Percentiles rank a stretch among this genome's conserved stretches.
Conservation (phyloP, 75 land plant species). For the Picea sitchensis region DNA sequence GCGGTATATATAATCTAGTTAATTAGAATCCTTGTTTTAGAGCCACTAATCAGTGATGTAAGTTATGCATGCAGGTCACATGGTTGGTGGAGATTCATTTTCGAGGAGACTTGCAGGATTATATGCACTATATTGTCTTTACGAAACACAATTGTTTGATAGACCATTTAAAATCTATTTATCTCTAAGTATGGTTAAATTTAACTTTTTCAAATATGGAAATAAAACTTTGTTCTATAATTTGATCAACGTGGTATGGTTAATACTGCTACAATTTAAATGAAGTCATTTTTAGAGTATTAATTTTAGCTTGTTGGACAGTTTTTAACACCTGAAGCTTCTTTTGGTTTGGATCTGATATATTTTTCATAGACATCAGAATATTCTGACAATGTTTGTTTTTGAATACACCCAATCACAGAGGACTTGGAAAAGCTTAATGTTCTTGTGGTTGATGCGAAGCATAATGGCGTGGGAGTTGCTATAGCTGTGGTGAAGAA, state of each 20-base stretch:
- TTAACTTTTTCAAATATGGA: not conserved
- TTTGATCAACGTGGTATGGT: not conserved
- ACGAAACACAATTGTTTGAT: slow-evolving; percentile 80
- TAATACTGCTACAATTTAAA: not conserved
- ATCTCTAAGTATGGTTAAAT: slow-evolving; percentile 51
- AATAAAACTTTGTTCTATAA: not conserved
- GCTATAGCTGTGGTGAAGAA: slow-evolving; percentile 35
- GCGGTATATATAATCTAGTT: not conserved
- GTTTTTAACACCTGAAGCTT: not conserved
- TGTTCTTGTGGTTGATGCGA: slow-evolving; percentile 33
- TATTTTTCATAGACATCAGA: too few species aligned
- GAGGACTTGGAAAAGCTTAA: slow-evolving; percentile 44
- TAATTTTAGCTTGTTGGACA: not conserved
- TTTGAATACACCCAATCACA: slow-evolving; percentile 1
- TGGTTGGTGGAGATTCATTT: slow-evolving; percentile 34
- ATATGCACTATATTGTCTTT: slow-evolving; percentile 85
- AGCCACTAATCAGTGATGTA: not conserved
- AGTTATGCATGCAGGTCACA: slow-evolving; percentile 40
- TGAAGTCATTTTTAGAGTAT: not conserved
- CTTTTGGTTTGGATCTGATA: not conserved
- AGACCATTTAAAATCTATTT: slow-evolving; percentile 72
- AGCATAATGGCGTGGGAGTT: slow-evolving; percentile 27
- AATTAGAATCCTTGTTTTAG: not conserved
- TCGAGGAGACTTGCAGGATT: slow-evolving; percentile 80
- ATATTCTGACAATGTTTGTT: not conserved